These are phyloP conservation scores for Epichloe scottii DNA, from an alignment of 2,329 filamentous ascomycete species.

Conservation along the genomic window DNA sequence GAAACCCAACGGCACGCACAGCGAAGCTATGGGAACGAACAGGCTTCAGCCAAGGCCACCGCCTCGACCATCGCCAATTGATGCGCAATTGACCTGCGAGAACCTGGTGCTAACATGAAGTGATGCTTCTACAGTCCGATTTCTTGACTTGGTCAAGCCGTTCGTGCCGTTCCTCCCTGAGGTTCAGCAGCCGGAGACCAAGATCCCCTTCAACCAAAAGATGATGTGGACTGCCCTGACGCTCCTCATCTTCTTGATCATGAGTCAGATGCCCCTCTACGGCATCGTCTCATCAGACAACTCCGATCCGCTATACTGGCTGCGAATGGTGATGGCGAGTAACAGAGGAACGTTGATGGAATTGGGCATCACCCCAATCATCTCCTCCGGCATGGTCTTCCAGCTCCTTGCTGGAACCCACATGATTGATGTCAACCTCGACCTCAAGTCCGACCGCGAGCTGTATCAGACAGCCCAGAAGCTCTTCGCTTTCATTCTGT, in stretches of 20 bases:
- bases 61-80: background rate
- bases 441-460: conserved; percentile 99
- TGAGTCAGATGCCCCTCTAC: conserved; percentile 99
- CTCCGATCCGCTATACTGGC: conserved; percentile 97
- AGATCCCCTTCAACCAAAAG: conserved; percentile 98
- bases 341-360: conserved; percentile 96
- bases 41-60: conserved; percentile 3
- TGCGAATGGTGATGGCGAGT: conserved; percentile 99
- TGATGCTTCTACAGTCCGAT: conserved; percentile 57
- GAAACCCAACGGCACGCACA: background rate
- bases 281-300: conserved; percentile 98
- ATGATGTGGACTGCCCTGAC: conserved; percentile 92
- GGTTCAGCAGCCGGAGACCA: conserved; percentile 96
- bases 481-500: conserved; percentile 94
- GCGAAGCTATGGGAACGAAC: conserved; percentile 1
- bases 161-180: conserved; percentile 99
- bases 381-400: conserved; percentile 99
- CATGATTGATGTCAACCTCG: conserved; percentile 99
- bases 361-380: conserved; percentile 94
- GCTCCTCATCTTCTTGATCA: conserved; percentile 96
- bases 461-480: conserved; percentile 99
- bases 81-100: conserved; percentile 16
- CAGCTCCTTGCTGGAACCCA: conserved; percentile 98
- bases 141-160: conserved; percentile 98
- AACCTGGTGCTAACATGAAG: conserved; percentile 15